Conservation (phyloP, 345 rosid genomes). For the Aquilaria sinensis region DNA sequence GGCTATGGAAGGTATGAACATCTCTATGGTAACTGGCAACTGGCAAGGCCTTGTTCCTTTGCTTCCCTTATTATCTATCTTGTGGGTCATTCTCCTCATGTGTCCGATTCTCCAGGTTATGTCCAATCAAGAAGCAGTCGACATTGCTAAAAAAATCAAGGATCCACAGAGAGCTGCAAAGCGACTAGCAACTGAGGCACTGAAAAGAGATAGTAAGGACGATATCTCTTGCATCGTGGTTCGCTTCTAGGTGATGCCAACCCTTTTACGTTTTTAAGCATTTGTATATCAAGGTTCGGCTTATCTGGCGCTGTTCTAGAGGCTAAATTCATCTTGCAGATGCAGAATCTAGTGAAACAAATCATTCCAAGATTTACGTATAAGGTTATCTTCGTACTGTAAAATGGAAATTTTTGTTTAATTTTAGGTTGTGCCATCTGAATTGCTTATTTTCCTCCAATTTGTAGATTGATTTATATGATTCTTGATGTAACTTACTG, state of each 20-base stretch:
- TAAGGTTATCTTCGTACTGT: no score
- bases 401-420: no score
- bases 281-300: no score
- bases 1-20: conserved; percentile 56
- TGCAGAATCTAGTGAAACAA: no score
- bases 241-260: conserved; percentile 25
- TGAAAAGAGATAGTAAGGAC: conserved; percentile 50
- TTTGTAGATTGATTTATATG: no score
- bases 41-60: neutral
- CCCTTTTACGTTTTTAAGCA: no score
- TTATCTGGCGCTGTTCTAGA: no score
- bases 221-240: conserved; percentile 68
- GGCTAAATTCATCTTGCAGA: no score
- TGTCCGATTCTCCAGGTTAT: conserved; percentile 32
- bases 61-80: neutral
- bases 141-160: conserved; percentile 39
- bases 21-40: neutral
- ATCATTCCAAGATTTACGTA: no score
- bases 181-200: conserved; percentile 34
- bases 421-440: no score
- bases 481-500: no score
- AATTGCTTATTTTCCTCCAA: no score
- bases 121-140: conserved; percentile 56
- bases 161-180: conserved; percentile 53
- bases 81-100: neutral